phyloP scores from a whole-genome alignment of 768 basidiomycete genomes.

The Strobilomyces dryophilus region DNA sequence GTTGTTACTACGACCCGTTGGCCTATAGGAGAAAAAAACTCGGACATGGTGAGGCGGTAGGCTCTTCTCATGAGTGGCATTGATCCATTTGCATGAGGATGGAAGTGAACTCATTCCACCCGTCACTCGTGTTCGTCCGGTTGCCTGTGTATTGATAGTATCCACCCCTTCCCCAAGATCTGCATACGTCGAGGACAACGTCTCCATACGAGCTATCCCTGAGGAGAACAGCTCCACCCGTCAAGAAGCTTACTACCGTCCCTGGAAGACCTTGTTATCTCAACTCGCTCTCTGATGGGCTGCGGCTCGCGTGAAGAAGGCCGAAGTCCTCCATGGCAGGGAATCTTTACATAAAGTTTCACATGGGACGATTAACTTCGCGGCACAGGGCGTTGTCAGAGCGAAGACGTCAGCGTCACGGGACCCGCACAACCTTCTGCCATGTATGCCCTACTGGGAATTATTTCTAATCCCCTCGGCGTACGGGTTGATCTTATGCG shows the following conservation, averaged over 20 bases:
- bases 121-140: background rate
- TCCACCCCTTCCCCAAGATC: background rate
- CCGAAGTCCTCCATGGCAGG: background rate
- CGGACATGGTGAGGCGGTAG: too few species aligned
- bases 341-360: constrained; percentile 16
- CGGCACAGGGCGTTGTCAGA: constrained; percentile 14
- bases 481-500: constrained; percentile 2
- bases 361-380: constrained; percentile 11
- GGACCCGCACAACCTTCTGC: constrained; percentile 5
- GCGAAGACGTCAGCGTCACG: constrained; percentile 1
- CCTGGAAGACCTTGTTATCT: constrained; percentile 5
- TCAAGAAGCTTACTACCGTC: background rate
- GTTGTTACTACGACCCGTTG: too few species aligned
- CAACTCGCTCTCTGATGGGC: constrained; percentile 2
- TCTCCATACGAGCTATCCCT: background rate
- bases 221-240: background rate
- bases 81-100: too few species aligned
- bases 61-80: too few species aligned
- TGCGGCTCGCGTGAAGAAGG: constrained; percentile 16
- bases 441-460: background rate
- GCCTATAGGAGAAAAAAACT: background rate
- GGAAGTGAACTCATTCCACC: too few species aligned
- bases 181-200: background rate
- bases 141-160: background rate
- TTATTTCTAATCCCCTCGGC: constrained; percentile 13